Evolutionary conservation across 306 rosid species (phyloP).

Genomic region (Fragaria ananassa): DNA sequence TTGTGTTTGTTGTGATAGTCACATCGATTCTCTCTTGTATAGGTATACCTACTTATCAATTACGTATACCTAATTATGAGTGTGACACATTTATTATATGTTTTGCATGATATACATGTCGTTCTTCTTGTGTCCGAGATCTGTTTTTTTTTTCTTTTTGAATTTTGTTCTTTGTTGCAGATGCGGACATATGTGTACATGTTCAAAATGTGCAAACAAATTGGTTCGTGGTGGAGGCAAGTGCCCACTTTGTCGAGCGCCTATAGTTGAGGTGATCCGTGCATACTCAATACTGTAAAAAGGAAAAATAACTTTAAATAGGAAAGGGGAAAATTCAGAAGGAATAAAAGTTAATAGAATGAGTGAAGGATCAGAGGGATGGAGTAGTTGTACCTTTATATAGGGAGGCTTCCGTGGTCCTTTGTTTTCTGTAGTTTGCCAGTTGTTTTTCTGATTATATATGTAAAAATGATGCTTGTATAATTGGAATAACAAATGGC

Average conservation of each 20-base stretch:
- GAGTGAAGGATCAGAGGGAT: conserved; percentile 31
- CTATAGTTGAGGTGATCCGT: conserved; percentile 94
- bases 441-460: conserved; percentile 68
- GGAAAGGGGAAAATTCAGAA: conserved; percentile 22
- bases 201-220: conserved; percentile 96
- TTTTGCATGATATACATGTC: neutral
- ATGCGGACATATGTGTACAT: conserved; percentile 99
- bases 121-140: neutral
- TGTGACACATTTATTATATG: neutral
- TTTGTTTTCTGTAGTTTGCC: conserved; percentile 51
- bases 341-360: conserved; percentile 11
- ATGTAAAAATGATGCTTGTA: conserved; percentile 49
- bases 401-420: conserved; percentile 44
- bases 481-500: conserved; percentile 70
- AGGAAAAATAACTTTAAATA: conserved; percentile 48
- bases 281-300: conserved; percentile 96
- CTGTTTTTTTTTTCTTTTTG: neutral
- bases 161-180: conserved; percentile 38
- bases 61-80: conserved; percentile 1
- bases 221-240: conserved; percentile 93
- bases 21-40: conserved; percentile 94
- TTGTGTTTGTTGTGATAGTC: conserved; percentile 97
- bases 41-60: conserved; percentile 44
- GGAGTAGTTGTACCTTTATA: conserved; percentile 30
- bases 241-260: conserved; percentile 99